Percentiles rank a stretch among this genome's conserved stretches.
Conservation (phyloP, 805 yeast genomes). For the Diddensiella santjacobensis region DNA sequence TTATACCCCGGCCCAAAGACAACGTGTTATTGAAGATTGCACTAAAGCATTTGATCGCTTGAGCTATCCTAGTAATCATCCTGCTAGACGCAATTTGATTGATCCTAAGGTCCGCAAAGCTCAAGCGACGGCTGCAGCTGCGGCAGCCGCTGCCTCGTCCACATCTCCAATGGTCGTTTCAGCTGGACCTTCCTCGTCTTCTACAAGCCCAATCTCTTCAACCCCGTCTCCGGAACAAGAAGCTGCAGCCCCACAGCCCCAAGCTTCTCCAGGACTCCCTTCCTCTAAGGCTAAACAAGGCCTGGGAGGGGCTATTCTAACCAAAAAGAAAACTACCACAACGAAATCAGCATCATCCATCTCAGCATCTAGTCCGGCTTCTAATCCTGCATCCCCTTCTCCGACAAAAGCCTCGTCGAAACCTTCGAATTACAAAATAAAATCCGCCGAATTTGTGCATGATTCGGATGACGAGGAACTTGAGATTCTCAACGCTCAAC, state of each 20-base stretch:
- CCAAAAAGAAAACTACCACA: neutral
- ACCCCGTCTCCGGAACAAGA: neutral
- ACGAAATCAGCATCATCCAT: neutral
- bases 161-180: no score
- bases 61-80: constrained; percentile 26
- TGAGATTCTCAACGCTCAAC: neutral
- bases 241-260: neutral
- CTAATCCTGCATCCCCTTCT: neutral
- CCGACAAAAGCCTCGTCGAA: constrained; percentile 1
- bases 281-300: constrained; percentile 1
- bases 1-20: constrained; percentile 34
- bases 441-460: constrained; percentile 14
- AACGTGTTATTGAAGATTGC: constrained; percentile 29
- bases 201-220: neutral
- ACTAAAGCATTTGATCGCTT: constrained; percentile 31
- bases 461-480: constrained; percentile 12
- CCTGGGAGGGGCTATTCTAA: constrained; percentile 1
- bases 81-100: constrained; percentile 27
- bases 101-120: constrained; percentile 28
- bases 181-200: no score
- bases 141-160: neutral
- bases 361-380: neutral
- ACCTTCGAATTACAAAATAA: constrained; percentile 8
- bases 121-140: neutral
- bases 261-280: neutral